phyloP scores from a whole-genome alignment of 257 asterid genomes.

The Parsonsia alboflavescens region DNA sequence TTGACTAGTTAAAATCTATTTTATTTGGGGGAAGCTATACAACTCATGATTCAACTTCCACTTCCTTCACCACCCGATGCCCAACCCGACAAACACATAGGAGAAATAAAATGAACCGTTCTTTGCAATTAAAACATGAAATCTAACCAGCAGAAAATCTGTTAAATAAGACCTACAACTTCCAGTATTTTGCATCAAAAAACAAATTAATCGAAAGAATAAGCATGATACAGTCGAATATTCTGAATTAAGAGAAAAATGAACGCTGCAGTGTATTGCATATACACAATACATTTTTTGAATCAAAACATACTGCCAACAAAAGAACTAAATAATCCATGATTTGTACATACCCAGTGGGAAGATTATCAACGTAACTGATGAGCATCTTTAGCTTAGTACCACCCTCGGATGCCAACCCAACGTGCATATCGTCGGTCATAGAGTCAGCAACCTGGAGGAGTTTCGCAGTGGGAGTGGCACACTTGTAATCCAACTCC shows the following conservation, averaged over 20 bases:
- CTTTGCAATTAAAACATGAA: too few relatives aligned
- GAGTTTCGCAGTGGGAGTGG: slow-evolving; percentile 54
- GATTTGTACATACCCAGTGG: slow-evolving; percentile 54
- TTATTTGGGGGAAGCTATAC: too few relatives aligned
- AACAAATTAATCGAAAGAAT: neutral
- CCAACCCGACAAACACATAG: too few relatives aligned
- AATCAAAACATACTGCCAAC: neutral
- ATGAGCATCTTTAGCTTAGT: slow-evolving; percentile 86
- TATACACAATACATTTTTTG: neutral
- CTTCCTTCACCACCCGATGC: neutral
- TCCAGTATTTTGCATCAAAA: neutral
- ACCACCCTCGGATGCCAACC: slow-evolving; percentile 84
- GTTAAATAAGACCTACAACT: neutral
- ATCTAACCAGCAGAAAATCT: neutral
- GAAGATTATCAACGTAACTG: slow-evolving; percentile 78
- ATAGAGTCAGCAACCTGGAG: slow-evolving; percentile 85
- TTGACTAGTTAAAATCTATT: neutral
- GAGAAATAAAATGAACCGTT: too few relatives aligned
- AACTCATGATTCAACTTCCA: neutral
- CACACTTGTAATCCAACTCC: slow-evolving; percentile 73
- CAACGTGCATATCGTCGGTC: slow-evolving; percentile 91
- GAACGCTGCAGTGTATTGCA: neutral
- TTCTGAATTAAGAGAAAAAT: neutral
- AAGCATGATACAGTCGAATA: too few relatives aligned
- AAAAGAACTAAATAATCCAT: neutral